Evolutionary conservation across 1,284 basidiomycete species (phyloP), one percentile per base, ranked within the genome.

Genomic region (Filobasidium uniguttulatum): DNA sequence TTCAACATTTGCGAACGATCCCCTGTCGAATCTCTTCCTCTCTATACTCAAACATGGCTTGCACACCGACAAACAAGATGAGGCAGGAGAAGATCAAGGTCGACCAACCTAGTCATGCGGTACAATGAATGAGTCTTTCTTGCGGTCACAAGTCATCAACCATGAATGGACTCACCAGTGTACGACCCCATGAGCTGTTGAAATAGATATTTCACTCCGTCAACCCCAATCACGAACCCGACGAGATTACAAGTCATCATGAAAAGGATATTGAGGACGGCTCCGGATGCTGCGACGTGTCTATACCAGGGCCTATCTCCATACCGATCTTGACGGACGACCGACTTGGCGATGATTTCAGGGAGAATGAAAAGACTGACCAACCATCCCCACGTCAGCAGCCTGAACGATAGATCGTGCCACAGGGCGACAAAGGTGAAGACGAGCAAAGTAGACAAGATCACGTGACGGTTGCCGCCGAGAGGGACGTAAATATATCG

Each of bases 361-460:
- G 93, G 93, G 1, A 91, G 57, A 52, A 99, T 81, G 66, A 99
- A 96, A 36, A 94, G 61, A 58, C 80, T 85, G 49, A 94, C 77
- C 9, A 96, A 80, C 93, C 93, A 98, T 1, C 93, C 93, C 94
- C 94, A 99, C 0, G 87, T 81, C 0, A 99, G 74, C 5, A 98
- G 75, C 43, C 77, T 77, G 66, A 94, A 82, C 0, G 83, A 84
- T 0, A 98, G 73, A 64, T 97, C 93, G 62, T 98, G 93, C 94
- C 94, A 99, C 14, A 98, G 72, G 0, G 94, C 94, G n/a, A 97
- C 93, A 63, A 99, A 98, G 0, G 91, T 85, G 72, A 98, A 98
- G 26, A 96, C 81, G 17, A 94, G 70, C 5, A 83, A 57, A 0
- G 79, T 87, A 19, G 90, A 81, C 17, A 83, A 55, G 1, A 83